phyloP scores from a whole-genome alignment of 768 basidiomycete species.

The Termitomyces titanicus region DNA sequence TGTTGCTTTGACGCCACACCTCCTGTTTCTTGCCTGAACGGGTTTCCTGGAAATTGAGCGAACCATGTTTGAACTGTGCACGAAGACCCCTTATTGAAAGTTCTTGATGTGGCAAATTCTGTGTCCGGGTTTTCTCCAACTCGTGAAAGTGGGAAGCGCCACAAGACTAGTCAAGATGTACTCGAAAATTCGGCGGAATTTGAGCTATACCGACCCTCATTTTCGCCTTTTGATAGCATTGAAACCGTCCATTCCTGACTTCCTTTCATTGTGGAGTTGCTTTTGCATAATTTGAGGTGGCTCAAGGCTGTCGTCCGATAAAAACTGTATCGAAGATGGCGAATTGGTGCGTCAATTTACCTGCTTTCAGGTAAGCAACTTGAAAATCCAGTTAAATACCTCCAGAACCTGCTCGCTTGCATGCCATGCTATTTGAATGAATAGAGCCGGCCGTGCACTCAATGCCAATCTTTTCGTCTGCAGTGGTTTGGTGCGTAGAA shows the following conservation, averaged over 20 bases:
- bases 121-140: neutral
- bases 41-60: neutral
- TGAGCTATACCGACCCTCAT: neutral
- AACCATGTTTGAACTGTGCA: neutral
- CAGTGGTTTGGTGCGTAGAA: neutral
- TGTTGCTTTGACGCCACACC: neutral
- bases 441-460: neutral
- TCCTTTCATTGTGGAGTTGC: neutral
- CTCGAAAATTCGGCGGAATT: neutral
- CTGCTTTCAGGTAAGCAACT: neutral
- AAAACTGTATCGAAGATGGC: neutral
- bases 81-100: neutral
- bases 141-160: neutral
- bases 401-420: neutral
- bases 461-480: neutral
- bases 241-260: neutral
- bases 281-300: neutral
- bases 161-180: neutral
- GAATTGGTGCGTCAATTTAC: neutral
- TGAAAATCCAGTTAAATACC: neutral
- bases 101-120: neutral
- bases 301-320: neutral
- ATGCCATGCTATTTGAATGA: neutral
- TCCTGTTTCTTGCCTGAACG: neutral
- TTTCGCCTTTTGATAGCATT: neutral